phyloP scores from a whole-genome alignment of 345 rosid species.

The Boechera stricta region DNA sequence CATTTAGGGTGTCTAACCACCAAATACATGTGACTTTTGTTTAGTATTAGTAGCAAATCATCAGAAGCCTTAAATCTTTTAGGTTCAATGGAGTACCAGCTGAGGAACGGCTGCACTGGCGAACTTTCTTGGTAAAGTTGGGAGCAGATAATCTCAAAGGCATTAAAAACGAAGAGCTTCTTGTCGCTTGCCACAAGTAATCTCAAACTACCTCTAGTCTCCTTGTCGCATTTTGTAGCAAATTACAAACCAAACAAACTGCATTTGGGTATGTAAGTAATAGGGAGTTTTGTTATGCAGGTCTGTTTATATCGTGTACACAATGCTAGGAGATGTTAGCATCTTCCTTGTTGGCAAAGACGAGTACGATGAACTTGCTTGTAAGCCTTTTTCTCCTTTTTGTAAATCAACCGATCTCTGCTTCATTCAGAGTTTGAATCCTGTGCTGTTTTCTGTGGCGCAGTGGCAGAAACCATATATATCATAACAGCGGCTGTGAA shows the following conservation, averaged over 20 bases:
- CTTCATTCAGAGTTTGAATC: constrained; percentile 12
- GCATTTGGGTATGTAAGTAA: not conserved
- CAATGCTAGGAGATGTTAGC: constrained; percentile 93
- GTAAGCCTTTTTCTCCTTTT: constrained; percentile 53
- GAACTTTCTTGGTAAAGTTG: constrained; percentile 88
- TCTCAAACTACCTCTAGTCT: constrained; percentile 3
- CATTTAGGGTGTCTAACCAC: not conserved
- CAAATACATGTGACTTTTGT: constrained; percentile 6
- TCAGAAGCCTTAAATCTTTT: constrained; percentile 19
- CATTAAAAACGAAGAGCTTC: constrained; percentile 90
- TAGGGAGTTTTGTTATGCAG: constrained; percentile 43
- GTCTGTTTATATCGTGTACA: constrained; percentile 94
- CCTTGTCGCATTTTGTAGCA: not conserved
- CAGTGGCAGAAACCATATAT: constrained; percentile 92
- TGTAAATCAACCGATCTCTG: constrained; percentile 19
- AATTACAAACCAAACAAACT: not conserved
- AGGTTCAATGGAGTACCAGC: constrained; percentile 97
- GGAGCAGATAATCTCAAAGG: constrained; percentile 95
- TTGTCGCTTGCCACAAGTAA: constrained; percentile 96
- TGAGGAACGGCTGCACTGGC: constrained; percentile 93
- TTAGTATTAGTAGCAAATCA: constrained; percentile 1
- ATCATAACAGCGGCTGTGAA: constrained; percentile 85
- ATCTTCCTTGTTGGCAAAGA: constrained; percentile 92
- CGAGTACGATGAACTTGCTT: constrained; percentile 97
- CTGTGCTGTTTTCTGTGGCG: not conserved